Base-by-base conservation (phyloP, 1,139 yeast genomes). In the Geotrichum reessii region DNA sequence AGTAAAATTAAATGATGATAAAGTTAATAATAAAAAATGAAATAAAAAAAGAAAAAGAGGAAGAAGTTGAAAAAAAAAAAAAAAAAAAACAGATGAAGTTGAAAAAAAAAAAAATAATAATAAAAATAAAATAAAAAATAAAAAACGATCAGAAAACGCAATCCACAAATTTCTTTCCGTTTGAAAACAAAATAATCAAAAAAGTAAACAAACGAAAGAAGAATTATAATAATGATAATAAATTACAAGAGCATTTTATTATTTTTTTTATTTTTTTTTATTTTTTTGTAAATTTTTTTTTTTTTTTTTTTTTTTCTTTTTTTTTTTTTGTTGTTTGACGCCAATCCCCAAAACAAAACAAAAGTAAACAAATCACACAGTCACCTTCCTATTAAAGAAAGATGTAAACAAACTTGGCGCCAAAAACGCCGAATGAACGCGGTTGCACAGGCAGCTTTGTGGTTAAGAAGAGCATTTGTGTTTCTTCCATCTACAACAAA, bases 171-270 rank as follows among this genome's bases (percentile, higher is more conserved):
- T 22, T 19, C 25, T 48, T 31, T 33, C 33, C 37, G 44, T 19
- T 37, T 6, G n/a, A 24, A 27, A 19, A 40, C 17, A 21, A 50
- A 50, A 14, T 24, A n/a, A 24, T 19, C 5, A 31, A 22, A 14
- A 52, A 51, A 56, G 40, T 49, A 57, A 53, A 57, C 56, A 56
- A 56, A 14, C 9, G 44, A 21, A 49, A 49, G 31, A 42, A 21
- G 31, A 21, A 22, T 4, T 31, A 25, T 25, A 7, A 42, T 24
- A 14, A 22, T 17, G 31, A 33, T 12, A 46, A 47, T 17, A 47
- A 37, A n/a, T 37, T 37, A 37, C 7, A 14, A n/a, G 7, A 12
- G n/a, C 1, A 7, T 14, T n/a, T 37, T 37, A n/a, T 37, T n/a
- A n/a, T 9, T n/a, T 37, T n/a, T 37, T n/a, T 37, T 37, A 19